Evolutionary conservation across 2,329 filamentous ascomycete genomes (phyloP).

Genomic region (Phaeoacremonium minimum): DNA sequence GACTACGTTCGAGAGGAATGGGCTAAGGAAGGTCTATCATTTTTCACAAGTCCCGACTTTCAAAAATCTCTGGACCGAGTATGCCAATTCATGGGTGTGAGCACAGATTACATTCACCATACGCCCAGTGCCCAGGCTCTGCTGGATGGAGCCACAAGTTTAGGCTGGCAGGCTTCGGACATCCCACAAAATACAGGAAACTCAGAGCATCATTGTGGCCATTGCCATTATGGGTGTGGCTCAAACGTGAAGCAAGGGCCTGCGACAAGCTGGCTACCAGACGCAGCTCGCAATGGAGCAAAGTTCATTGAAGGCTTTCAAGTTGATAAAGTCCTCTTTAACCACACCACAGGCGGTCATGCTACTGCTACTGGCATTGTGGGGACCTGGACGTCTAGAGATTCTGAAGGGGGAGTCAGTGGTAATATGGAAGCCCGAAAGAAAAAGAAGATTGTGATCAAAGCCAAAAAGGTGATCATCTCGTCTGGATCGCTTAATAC

Average conservation of each 20-base stretch:
- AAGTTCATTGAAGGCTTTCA: conserved; percentile 76
- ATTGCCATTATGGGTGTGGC: conserved; percentile 53
- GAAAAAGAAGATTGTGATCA: conserved; percentile 51
- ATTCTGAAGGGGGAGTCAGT: conserved; percentile 52
- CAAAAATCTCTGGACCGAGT: conserved; percentile 72
- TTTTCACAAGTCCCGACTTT: conserved; percentile 69
- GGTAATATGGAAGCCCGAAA: conserved; percentile 21
- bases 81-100: conserved; percentile 74
- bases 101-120: conserved; percentile 60
- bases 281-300: conserved; percentile 69
- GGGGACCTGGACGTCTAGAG: conserved; percentile 69
- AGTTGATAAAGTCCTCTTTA: conserved; percentile 66
- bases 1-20: conserved; percentile 74
- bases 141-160: conserved; percentile 65
- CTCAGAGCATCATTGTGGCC: conserved; percentile 65
- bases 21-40: conserved; percentile 62
- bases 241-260: conserved; percentile 72
- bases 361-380: conserved; percentile 68
- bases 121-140: conserved; percentile 66
- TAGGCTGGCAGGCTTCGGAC: conserved; percentile 64
- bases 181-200: conserved; percentile 76
- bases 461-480: conserved; percentile 71
- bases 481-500: conserved; percentile 69
- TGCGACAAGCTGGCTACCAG: conserved; percentile 67
- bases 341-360: conserved; percentile 34